A percentile compares a stretch with the other conserved stretches of the same genome.
Conservation (phyloP, 1,284 basidiomycete genomes). For the Phaffia rhodozyma region DNA sequence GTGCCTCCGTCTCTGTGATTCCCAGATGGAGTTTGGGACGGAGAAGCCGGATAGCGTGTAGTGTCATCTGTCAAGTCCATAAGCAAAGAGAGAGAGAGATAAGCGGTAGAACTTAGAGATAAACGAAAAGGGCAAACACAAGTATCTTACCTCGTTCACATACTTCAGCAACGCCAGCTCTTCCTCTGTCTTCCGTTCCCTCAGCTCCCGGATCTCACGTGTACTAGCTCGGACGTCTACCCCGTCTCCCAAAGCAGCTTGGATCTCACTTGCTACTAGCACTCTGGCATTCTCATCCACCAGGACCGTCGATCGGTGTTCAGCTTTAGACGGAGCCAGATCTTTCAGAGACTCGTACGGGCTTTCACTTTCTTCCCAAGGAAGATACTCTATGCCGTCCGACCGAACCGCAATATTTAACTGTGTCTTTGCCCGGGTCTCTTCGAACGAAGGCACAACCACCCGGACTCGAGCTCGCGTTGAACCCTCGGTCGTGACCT, state of each 20-base stretch:
- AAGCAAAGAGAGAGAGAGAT: slow-evolving; percentile 4
- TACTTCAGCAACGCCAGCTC: slow-evolving; percentile 64
- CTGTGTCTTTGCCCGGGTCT: slow-evolving; percentile 51
- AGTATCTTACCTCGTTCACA: slow-evolving; percentile 54
- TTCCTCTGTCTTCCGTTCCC: slow-evolving; percentile 58
- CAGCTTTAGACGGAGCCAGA: slow-evolving; percentile 35
- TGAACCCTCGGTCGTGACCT: background rate
- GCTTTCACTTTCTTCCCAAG: slow-evolving; percentile 61
- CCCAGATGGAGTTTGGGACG: slow-evolving; percentile 53
- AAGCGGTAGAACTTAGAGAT: background rate
- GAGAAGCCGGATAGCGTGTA: slow-evolving; percentile 58
- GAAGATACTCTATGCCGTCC: slow-evolving; percentile 42
- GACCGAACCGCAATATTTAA: slow-evolving; percentile 34
- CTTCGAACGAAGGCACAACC: slow-evolving; percentile 66
- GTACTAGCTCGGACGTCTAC: background rate
- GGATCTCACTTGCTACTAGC: slow-evolving; percentile 39
- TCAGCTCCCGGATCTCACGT: slow-evolving; percentile 45
- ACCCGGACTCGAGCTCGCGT: slow-evolving; percentile 41
- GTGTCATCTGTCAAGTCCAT: slow-evolving; percentile 45
- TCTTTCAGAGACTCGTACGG: slow-evolving; percentile 50
- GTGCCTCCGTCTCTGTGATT: slow-evolving; percentile 59
- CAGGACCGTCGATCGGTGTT: slow-evolving; percentile 35
- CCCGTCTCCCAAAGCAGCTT: background rate
- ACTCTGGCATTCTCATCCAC: slow-evolving; percentile 50
- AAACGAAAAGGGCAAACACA: background rate